Percentiles rank a stretch among this genome's conserved stretches.
These are phyloP conservation scores for Gracilariopsis chorda DNA, from an alignment of 23 red algal genomes.

Conservation along the genomic window DNA sequence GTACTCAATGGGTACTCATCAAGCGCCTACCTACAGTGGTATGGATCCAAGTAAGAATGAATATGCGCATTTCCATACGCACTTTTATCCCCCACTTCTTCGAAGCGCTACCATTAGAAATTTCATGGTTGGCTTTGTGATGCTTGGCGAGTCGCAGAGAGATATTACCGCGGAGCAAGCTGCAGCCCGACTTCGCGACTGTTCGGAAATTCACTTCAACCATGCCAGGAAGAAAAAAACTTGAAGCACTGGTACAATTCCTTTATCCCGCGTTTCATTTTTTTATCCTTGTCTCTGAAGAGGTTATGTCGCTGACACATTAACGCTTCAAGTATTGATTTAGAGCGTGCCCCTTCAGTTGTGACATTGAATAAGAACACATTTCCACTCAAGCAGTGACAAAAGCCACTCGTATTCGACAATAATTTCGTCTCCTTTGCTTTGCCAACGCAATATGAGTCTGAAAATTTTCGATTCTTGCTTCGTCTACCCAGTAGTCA, in stretches of 20 bases:
- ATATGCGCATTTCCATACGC: constrained; percentile 69
- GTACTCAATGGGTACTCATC: constrained; percentile 84
- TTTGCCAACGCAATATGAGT: neutral
- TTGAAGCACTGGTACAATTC: too few relatives aligned
- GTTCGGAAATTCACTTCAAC: constrained; percentile 70
- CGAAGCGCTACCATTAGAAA: constrained; percentile 79
- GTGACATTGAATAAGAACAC: too few relatives aligned
- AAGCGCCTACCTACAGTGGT: constrained; percentile 51
- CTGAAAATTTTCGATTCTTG: neutral
- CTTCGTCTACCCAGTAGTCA: constrained; percentile 18
- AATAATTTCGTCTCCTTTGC: too few relatives aligned
- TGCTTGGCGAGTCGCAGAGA: constrained; percentile 80
- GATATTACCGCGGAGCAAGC: constrained; percentile 88
- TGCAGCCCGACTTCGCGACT: constrained; percentile 44
- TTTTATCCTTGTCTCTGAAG: too few relatives aligned
- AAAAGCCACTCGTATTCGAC: too few relatives aligned
- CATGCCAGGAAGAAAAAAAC: too few relatives aligned
- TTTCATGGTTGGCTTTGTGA: constrained; percentile 91
- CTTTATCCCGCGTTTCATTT: too few relatives aligned
- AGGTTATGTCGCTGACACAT: too few relatives aligned
- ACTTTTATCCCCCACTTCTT: constrained; percentile 84
- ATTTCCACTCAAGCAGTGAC: too few relatives aligned
- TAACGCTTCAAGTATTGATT: too few relatives aligned
- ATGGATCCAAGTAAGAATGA: neutral
- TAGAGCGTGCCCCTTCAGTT: too few relatives aligned